Evolutionary conservation across 2,329 filamentous ascomycete species (phyloP), one percentile per base, ranked within the genome.

Genomic region (Annulohypoxylon truncatum): DNA sequence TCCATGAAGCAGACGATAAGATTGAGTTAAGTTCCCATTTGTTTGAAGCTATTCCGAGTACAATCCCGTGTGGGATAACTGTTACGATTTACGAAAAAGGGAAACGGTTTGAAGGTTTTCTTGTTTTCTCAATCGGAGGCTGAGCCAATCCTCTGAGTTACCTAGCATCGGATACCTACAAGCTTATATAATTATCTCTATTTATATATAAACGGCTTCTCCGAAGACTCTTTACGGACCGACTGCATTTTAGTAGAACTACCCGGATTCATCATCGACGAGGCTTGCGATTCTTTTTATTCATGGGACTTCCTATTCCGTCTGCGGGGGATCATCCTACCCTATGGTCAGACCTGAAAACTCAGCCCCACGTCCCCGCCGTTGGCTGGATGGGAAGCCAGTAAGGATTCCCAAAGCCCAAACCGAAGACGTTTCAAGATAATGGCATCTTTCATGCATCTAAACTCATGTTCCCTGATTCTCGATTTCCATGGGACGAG

Each of bases 1-100:
- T 61, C 90, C 91, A 3, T 90, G 75, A 83, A 29, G 15, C 13
- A 7, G 31, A 38, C 9, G 28, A 60, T 48, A n/a, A 10, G 28
- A 28, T 51, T 40, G 9, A 5, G 22, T 15, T 40, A 51, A 28
- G 8, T 18, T 28, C 18, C 18, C 9, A 28, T 4, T 33, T 54
- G 4, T 2, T 46, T 7, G 50, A 15, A n/a, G 26, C 24, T 22
- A 28, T 46, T 48, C 22, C 44, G 13, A 20, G 13, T 51, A 18
- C 20, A 13, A 20, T 26, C 9, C 29, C 18, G 3, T 28, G 31
- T 26, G 10, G 20, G 8, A 22, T 26, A n/a, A 18, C 13, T 35
- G 53, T 46, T 35, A 47, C 20, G 53, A 47, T 38, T 56, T 35
- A 46, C 42, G 53, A 47, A 31, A 56, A 8, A 9, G 18, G 22